These are phyloP conservation scores for Isoetes engelmannii DNA, from an alignment of 83 land plant genomes.

Conservation along the genomic window DNA sequence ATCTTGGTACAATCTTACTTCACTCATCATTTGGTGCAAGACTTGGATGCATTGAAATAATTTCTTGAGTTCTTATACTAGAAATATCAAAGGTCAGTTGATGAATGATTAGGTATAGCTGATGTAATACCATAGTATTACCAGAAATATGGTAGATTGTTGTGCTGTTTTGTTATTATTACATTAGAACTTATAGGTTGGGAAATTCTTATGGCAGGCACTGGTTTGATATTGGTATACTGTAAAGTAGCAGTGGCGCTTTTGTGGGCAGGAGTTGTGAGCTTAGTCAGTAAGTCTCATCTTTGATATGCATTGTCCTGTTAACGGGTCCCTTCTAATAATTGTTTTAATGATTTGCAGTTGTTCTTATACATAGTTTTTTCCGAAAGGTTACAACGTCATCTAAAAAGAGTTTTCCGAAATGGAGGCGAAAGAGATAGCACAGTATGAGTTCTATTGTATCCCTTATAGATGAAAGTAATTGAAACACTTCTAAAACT, in stretches of 20 bases:
- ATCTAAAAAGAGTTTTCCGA: background rate
- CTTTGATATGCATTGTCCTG: background rate
- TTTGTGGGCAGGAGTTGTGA: slow-evolving; percentile 32
- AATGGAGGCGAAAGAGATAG: too few species aligned
- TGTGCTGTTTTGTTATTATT: too few species aligned
- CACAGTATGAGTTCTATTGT: too few species aligned
- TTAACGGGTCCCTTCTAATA: background rate
- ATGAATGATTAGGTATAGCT: too few species aligned
- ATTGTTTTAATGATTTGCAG: slow-evolving; percentile 20
- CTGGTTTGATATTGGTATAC: slow-evolving; percentile 26
- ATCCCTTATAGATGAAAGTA: too few species aligned
- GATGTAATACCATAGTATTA: background rate
- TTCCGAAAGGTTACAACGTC: slow-evolving; percentile 48
- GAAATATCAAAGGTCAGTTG: too few species aligned
- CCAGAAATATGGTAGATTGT: too few species aligned
- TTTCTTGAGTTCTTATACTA: too few species aligned
- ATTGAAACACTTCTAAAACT: too few species aligned
- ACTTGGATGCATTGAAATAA: too few species aligned
- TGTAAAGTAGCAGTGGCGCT: slow-evolving; percentile 44
- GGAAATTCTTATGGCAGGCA: slow-evolving; percentile 25
- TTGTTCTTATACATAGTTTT: slow-evolving; percentile 49
- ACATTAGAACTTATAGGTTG: too few species aligned
- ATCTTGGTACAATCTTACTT: slow-evolving; percentile 34
- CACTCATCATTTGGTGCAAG: too few species aligned
- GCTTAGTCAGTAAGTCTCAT: slow-evolving; percentile 38